Conservation (phyloP, 1,284 basidiomycete species). For the Amylostereum areolatum region DNA sequence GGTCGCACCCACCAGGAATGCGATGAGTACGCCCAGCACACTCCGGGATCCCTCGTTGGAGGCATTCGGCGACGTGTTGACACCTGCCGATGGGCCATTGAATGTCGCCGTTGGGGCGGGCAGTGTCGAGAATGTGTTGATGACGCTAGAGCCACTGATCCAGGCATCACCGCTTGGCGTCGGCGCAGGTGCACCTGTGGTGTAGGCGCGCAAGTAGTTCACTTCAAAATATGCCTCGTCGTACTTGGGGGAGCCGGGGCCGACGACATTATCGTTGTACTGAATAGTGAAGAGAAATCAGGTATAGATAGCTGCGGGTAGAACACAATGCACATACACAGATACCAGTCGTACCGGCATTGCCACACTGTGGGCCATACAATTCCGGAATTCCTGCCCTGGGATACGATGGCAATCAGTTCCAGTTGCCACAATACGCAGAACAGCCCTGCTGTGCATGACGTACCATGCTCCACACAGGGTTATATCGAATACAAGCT, state of each 20-base stretch:
- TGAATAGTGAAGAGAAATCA: conserved; percentile 9
- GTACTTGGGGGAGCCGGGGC: conserved; percentile 48
- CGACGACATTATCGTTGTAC: conserved; percentile 51
- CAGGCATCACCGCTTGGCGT: conserved; percentile 7
- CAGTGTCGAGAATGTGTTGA: conserved; percentile 2
- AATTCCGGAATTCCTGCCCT: conserved; percentile 45
- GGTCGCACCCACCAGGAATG: conserved; percentile 6
- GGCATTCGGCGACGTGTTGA: conserved; percentile 2
- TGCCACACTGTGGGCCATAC: conserved; percentile 34
- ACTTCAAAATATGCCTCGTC: conserved; percentile 33
- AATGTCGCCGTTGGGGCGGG: conserved; percentile 2
- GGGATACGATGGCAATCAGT: conserved; percentile 2
- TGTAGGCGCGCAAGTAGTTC: conserved; percentile 42
- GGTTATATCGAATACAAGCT: conserved; percentile 50
- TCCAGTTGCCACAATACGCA: too few species aligned
- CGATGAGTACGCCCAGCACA: background rate
- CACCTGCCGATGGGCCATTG: background rate
- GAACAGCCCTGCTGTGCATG: too few species aligned
- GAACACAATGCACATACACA: conserved; percentile 29
- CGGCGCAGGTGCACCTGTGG: conserved; percentile 18
- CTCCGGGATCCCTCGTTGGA: background rate
- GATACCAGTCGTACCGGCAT: conserved; percentile 30
- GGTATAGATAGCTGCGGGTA: background rate
- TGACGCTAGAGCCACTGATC: background rate
- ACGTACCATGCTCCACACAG: conserved; percentile 51